Evolutionary conservation across 306 rosid genomes (phyloP).

Genomic region (Abrus pulchellus): DNA sequence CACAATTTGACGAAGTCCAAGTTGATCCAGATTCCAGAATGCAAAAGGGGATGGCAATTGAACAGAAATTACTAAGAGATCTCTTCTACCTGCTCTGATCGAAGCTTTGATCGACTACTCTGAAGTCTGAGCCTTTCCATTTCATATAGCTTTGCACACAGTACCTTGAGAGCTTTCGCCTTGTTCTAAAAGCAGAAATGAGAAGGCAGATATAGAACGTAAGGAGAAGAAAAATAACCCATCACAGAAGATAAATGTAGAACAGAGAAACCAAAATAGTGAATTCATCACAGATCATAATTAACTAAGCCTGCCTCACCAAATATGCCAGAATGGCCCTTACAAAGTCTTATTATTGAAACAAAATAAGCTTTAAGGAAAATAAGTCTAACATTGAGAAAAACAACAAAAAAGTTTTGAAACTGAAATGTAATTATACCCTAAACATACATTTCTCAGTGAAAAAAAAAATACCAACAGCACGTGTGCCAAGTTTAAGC

Average conservation of each 20-base stretch:
- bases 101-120: conserved; percentile 73
- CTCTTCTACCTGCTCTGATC: conserved; percentile 77
- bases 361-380: conserved; percentile 9
- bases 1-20: conserved; percentile 33
- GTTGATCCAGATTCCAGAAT: conserved; percentile 34
- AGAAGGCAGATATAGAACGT: conserved; percentile 24
- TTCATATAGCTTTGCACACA: conserved; percentile 92
- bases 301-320: conserved; percentile 1
- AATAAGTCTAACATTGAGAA: background rate
- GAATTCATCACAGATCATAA: conserved; percentile 16
- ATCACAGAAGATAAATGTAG: background rate
- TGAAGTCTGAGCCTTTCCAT: conserved; percentile 81
- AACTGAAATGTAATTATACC: conserved; percentile 27
- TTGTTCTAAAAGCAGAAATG: conserved; percentile 69
- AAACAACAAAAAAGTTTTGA: background rate
- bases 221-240: conserved; percentile 4
- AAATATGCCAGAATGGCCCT: conserved; percentile 21
- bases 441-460: conserved; percentile 19
- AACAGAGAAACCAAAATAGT: conserved; percentile 37
- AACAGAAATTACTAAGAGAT: conserved; percentile 2
- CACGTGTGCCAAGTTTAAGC: conserved; percentile 30
- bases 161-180: conserved; percentile 85
- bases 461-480: background rate
- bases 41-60: conserved; percentile 11
- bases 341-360: conserved; percentile 6